phyloP scores from a whole-genome alignment of 2,329 filamentous ascomycete genomes.

The Cercospora sp. region DNA sequence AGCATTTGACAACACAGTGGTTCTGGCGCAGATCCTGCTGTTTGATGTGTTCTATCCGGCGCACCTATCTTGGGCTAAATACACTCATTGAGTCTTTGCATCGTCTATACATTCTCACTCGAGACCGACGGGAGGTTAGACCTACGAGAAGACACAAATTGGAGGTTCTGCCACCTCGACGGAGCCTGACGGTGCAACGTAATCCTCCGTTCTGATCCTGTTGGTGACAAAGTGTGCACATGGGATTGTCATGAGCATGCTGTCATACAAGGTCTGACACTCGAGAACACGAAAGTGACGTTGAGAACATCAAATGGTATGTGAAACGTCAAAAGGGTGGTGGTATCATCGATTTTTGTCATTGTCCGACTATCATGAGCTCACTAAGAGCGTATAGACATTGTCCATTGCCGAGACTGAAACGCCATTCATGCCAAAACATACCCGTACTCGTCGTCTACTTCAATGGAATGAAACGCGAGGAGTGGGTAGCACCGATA shows the following conservation, averaged over 20 bases:
- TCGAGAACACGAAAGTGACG: neutral
- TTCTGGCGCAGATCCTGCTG: no score
- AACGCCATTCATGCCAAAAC: slow-evolving; percentile 2
- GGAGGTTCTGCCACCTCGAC: neutral
- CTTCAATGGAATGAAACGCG: slow-evolving; percentile 99
- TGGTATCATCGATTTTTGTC: slow-evolving; percentile 5
- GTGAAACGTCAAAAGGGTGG: neutral
- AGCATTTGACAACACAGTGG: no score
- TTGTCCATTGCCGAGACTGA: neutral
- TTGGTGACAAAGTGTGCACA: neutral
- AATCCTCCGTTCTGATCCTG: neutral
- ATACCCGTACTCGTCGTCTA: slow-evolving; percentile 50
- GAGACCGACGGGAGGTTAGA: neutral
- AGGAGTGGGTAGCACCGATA: slow-evolving; percentile 99
- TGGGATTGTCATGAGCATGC: neutral
- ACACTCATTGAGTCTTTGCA: no score
- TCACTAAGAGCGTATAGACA: neutral
- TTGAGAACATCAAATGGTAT: neutral
- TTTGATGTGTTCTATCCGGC: no score
- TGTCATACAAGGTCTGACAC: neutral
- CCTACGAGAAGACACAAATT: neutral
- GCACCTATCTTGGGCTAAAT: no score
- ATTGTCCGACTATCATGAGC: slow-evolving; percentile 10
- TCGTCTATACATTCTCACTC: neutral
- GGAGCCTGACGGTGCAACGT: neutral